phyloP scores from a whole-genome alignment of 306 rosid genomes.

The Alnus rubra region DNA sequence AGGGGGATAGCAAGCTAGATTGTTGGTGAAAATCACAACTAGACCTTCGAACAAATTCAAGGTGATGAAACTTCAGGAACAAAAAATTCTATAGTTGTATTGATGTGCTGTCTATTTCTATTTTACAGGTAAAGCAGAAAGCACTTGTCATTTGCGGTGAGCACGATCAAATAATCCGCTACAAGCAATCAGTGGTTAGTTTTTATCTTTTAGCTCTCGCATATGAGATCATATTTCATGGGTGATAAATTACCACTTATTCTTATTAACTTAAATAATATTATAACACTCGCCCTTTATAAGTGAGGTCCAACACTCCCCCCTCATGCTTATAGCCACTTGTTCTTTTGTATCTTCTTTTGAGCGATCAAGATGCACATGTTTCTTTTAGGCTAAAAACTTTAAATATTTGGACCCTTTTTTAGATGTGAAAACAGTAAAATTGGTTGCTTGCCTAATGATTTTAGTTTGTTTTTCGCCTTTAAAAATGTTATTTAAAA shows the following conservation, averaged over 20 bases:
- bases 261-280: too few species aligned
- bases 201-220: neutral
- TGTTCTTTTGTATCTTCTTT: too few species aligned
- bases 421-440: neutral
- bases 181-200: conserved; percentile 57
- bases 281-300: too few species aligned
- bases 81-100: neutral
- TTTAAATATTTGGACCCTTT: neutral
- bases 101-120: neutral
- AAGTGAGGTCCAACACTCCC: too few species aligned
- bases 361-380: too few species aligned
- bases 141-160: conserved; percentile 51
- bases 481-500: too few species aligned
- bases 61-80: neutral
- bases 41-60: neutral
- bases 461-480: neutral
- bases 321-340: too few species aligned
- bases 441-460: neutral
- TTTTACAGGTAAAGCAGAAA: conserved; percentile 50
- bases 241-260: too few species aligned
- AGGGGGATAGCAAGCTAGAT: neutral
- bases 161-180: conserved; percentile 44
- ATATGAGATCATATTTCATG: neutral
- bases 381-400: neutral
- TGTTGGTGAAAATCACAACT: neutral